Conservation (phyloP, 2,329 filamentous ascomycete species). For the Nigrospora osmanthi region DNA sequence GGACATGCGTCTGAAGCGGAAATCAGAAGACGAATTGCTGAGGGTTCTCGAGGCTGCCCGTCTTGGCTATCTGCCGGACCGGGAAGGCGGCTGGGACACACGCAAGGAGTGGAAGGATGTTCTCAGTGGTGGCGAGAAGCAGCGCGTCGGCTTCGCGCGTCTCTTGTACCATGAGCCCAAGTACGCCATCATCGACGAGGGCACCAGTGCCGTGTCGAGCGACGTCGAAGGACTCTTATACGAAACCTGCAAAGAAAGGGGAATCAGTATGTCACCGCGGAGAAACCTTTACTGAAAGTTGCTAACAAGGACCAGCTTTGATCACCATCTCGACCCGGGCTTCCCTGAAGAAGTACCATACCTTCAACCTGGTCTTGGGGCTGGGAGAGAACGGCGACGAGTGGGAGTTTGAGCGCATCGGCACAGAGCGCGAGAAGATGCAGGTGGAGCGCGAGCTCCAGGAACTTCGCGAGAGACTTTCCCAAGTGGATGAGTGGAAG, state of each 20-base stretch:
- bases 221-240: conserved; percentile 94
- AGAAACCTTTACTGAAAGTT: background rate
- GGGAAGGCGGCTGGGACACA: conserved; percentile 95
- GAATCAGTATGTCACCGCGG: conserved; percentile 63
- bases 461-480: conserved; percentile 72
- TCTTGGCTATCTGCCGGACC: conserved; percentile 80
- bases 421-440: conserved; percentile 87
- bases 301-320: conserved; percentile 48
- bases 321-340: conserved; percentile 95
- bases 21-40: conserved; percentile 71
- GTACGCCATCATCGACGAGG: conserved; percentile 93
- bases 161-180: conserved; percentile 90
- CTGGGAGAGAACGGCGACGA: conserved; percentile 72
- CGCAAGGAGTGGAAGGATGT: conserved; percentile 99
- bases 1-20: conserved; percentile 80
- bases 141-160: conserved; percentile 84
- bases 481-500: conserved; percentile 81
- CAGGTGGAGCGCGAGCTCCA: conserved; percentile 86
- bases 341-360: conserved; percentile 93
- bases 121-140: conserved; percentile 94
- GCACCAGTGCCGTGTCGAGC: conserved; percentile 85
- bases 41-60: conserved; percentile 73
- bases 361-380: conserved; percentile 79
- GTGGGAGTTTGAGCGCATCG: conserved; percentile 91
- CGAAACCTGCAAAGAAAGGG: conserved; percentile 84